Base-by-base conservation (phyloP, 345 rosid species). In the Gossypium longicalyx region DNA sequence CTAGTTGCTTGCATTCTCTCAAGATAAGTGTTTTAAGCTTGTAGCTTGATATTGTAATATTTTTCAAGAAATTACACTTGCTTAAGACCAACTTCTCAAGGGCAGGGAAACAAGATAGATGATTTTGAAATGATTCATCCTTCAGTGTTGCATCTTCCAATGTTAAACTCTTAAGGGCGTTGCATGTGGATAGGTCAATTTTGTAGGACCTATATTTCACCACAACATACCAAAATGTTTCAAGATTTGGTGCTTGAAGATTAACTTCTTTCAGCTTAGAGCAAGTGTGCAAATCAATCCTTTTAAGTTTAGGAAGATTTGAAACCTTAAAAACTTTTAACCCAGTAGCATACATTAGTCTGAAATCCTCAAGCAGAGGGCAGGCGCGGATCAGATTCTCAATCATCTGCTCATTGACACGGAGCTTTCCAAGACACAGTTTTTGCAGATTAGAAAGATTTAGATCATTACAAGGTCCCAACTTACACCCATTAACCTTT, bases 241-340 rank as follows among this genome's bases (percentile, higher is more conserved):
- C 80, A 67, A 82, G 86, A 53, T 73, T 77, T 60, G 80, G 74
- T 11, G 77, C 74, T 10, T 66, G 70, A 41, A 79, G 68, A 15
- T 69, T 72, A 22, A 83, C 74, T 52, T 73, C 65, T 60, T 60
- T 38, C 54, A 83, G 69, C 27, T 57, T 60, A 11, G 34, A 51
- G 72, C 85, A 84, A 41, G 58, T 16, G 49, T 84, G 80, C 51
- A 84, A 48, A 75, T 84, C 85, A 57, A 77, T 74, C 70, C 82
- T 72, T 44, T 70, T 27, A 20, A 80, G 78, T 60, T 76, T 65
- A 62, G 70, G n/a, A 23, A 67, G 80, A 51, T 60, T 44, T 2
- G 77, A 51, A 34, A 84, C 65, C 25, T n/a, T 44, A 4, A 72
- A 57, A 52, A 2, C 25, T 62, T 53, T 58, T 61, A 79, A 70